These are phyloP conservation scores for Arthrocladium fulminans DNA, from an alignment of 2,329 filamentous ascomycete genomes.

Conservation along the genomic window DNA sequence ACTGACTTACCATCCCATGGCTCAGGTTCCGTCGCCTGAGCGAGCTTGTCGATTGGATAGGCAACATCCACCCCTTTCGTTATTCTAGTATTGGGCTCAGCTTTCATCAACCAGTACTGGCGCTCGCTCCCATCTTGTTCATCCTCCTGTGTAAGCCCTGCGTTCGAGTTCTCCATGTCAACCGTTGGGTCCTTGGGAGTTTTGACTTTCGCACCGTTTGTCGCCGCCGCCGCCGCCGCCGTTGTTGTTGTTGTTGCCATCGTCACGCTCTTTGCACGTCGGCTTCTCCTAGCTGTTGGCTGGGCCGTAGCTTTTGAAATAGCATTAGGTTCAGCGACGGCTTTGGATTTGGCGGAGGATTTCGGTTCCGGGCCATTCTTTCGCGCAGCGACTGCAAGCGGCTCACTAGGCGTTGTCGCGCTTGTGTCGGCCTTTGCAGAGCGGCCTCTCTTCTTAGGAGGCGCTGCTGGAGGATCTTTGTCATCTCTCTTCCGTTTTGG, in stretches of 20 bases:
- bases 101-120: conserved; percentile 74
- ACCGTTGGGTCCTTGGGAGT: neutral
- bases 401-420: neutral
- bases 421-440: neutral
- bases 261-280: neutral
- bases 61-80: conserved; percentile 82
- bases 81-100: conserved; percentile 75
- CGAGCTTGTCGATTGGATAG: conserved; percentile 89
- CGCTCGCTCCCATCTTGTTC: conserved; percentile 21
- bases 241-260: neutral
- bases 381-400: neutral
- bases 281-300: conserved; percentile 1
- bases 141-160: conserved; percentile 7
- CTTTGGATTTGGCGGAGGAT: neutral
- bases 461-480: neutral
- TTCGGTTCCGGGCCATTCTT: neutral
- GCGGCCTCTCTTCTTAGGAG: conserved; percentile 4
- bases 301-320: neutral
- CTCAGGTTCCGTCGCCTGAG: conserved; percentile 63
- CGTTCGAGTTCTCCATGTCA: conserved; percentile 1
- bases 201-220: neutral
- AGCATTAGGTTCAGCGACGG: neutral
- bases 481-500: conserved; percentile 4
- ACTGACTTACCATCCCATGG: conserved; percentile 72
- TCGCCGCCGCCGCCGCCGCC: neutral